A percentile compares a stretch with the other conserved stretches of the same genome.
Conservation (phyloP, 441 rosid species). For the Flueggea neowawraea region DNA sequence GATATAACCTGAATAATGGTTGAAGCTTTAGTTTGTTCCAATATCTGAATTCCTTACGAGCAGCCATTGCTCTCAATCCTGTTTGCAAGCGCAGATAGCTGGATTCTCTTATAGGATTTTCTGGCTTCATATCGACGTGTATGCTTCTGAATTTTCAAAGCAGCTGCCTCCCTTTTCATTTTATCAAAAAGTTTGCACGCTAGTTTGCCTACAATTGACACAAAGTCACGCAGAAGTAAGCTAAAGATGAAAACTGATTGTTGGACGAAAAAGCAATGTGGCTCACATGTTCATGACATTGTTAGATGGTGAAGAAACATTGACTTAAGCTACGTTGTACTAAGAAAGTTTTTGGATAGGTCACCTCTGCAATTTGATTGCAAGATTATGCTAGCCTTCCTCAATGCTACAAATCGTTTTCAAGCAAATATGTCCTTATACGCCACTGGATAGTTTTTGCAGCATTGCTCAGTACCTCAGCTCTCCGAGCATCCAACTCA, state of each 20-base stretch:
- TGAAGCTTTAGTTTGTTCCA: constrained; percentile 75
- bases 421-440: constrained; percentile 69
- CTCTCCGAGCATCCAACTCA: constrained; percentile 87
- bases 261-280: too few species aligned
- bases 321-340: background rate
- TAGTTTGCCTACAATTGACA: constrained; percentile 58
- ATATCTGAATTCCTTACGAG: constrained; percentile 75
- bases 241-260: background rate
- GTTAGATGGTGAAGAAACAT: too few species aligned
- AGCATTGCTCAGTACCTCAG: constrained; percentile 82
- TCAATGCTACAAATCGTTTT: constrained; percentile 67
- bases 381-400: constrained; percentile 51
- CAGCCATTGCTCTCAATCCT: constrained; percentile 78
- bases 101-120: constrained; percentile 59
- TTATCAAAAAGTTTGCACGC: constrained; percentile 56
- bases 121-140: constrained; percentile 56
- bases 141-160: constrained; percentile 87
- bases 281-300: too few species aligned
- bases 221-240: constrained; percentile 8
- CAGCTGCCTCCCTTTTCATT: constrained; percentile 69
- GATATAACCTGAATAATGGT: constrained; percentile 66
- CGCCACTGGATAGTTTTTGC: constrained; percentile 91
- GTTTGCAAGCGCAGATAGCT: constrained; percentile 71
- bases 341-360: background rate
- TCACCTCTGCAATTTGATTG: constrained; percentile 91